Evolutionary conservation across 805 yeast species (phyloP).

Genomic region (Vanderwaltozyma polyspora): DNA sequence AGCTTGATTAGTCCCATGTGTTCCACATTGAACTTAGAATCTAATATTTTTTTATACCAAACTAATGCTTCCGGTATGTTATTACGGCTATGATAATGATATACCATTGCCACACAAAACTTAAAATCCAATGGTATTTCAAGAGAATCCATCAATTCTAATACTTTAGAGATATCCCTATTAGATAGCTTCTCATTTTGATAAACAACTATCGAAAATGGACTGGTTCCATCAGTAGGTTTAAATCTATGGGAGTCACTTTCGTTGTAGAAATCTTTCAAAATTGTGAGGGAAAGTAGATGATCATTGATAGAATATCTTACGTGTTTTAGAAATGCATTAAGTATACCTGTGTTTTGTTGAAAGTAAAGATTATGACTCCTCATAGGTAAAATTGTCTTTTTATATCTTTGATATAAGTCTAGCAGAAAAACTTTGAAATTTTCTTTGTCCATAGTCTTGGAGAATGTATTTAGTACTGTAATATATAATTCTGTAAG

Average conservation of each 20-base stretch:
- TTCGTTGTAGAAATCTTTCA: slow-evolving; percentile 14
- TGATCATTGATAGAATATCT: slow-evolving; percentile 13
- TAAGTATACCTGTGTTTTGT: slow-evolving; percentile 17
- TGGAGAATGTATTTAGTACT: slow-evolving; percentile 8
- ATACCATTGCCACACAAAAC: slow-evolving; percentile 18
- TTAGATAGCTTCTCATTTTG: slow-evolving; percentile 10
- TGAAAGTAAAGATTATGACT: slow-evolving; percentile 3
- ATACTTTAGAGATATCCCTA: slow-evolving; percentile 10
- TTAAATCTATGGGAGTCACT: slow-evolving; percentile 5
- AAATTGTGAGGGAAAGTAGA: slow-evolving; percentile 15
- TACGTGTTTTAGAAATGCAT: slow-evolving; percentile 10
- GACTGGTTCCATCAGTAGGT: slow-evolving; percentile 8
- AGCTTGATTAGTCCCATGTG: slow-evolving; percentile 13
- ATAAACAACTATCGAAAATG: slow-evolving; percentile 20
- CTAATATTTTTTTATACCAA: slow-evolving; percentile 20
- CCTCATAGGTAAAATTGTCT: background rate
- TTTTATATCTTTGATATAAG: slow-evolving; percentile 11
- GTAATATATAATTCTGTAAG: slow-evolving; percentile 19
- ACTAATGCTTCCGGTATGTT: slow-evolving; percentile 14
- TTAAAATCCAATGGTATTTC: slow-evolving; percentile 17
- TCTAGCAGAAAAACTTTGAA: slow-evolving; percentile 10
- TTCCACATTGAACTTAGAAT: slow-evolving; percentile 14
- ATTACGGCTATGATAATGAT: slow-evolving; percentile 9
- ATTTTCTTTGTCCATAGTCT: slow-evolving; percentile 5
- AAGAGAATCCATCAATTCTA: slow-evolving; percentile 15